Base-by-base conservation (phyloP, 345 rosid genomes). In the Eucalyptus cladocalyx region DNA sequence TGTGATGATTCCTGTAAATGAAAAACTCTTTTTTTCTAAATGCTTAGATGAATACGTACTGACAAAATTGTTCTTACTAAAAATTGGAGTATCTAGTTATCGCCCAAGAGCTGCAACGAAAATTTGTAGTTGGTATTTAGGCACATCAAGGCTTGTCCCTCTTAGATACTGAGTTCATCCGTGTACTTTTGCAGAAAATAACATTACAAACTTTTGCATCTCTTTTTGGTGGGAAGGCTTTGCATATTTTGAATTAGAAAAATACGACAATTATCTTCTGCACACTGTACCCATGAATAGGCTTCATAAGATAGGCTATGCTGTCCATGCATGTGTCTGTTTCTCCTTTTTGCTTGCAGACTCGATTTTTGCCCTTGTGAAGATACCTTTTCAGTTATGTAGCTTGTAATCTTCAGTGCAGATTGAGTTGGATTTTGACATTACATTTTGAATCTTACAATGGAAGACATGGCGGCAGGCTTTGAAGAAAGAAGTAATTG, bases 401-500 rank as follows among this genome's bases (percentile, higher is more conserved):
- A 3, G 67, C 24, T 60, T 60, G 67, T 0, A 28, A 28, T 60
- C 67, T 5, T 28, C 67, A 60, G 32, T 60, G 67, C 67, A 60
- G 67, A 60, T 60, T 28, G 32, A 28, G 67, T 60, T 60, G 32
- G 67, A 60, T 28, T 60, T 11, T 60, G 67, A 60, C 67, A 28
- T 60, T 60, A 60, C 67, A 28, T 60, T 60, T 9, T 60, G 67
- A 60, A 60, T 60, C 67, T 60, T 60, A 60, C 3, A 60, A 60
- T 28, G 67, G n/a, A 18, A 8, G 62, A 53, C 53, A 83, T 49
- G 69, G n/a, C 93, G 90, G 89, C 96, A 97, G 99, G 95, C 95
- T 65, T 72, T 96, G 91, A 97, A 95, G 92, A 93, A 97, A 92
- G 99, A 97, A 91, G 90, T 96, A 88, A 94, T 97, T 87, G 94